Conservation (phyloP, 2,329 filamentous ascomycete species). For the Colletotrichum musicola region DNA sequence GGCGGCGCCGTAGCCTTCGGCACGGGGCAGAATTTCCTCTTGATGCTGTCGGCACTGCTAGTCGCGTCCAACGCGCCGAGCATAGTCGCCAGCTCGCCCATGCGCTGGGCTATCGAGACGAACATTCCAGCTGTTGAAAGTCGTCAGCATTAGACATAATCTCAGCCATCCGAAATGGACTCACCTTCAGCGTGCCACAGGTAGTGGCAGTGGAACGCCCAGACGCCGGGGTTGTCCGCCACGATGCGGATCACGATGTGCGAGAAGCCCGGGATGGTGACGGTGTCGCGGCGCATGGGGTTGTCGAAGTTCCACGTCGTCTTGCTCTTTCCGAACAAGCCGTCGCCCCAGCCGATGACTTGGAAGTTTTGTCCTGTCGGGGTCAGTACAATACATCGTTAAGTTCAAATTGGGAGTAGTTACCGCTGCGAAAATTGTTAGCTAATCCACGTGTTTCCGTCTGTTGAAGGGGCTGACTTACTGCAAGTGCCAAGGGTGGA, state of each 20-base stretch:
- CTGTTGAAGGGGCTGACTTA: not conserved
- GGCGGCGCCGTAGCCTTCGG: not conserved
- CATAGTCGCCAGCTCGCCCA: constrained; percentile 28
- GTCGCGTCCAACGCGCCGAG: constrained; percentile 17
- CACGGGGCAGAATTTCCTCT: constrained; percentile 35
- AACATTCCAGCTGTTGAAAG: constrained; percentile 26
- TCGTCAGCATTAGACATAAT: not conserved
- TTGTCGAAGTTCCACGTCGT: constrained; percentile 46
- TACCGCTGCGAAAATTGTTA: constrained; percentile 28
- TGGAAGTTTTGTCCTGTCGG: constrained; percentile 66
- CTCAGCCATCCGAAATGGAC: not conserved
- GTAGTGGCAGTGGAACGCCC: constrained; percentile 71
- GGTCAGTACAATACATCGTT: not conserved
- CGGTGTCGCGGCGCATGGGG: constrained; percentile 56
- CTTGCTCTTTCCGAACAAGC: constrained; percentile 48
- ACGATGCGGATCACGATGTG: constrained; percentile 67
- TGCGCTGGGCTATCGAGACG: constrained; percentile 29
- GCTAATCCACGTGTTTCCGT: not conserved
- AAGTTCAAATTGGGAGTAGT: not conserved
- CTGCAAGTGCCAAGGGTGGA: constrained; percentile 43
- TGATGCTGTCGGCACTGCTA: constrained; percentile 3
- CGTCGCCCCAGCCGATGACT: constrained; percentile 50
- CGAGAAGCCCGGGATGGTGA: constrained; percentile 65
- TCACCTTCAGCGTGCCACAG: constrained; percentile 65
- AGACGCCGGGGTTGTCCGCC: constrained; percentile 69